Conservation (phyloP, 2,329 filamentous ascomycete genomes). For the Didymella arachidicola region DNA sequence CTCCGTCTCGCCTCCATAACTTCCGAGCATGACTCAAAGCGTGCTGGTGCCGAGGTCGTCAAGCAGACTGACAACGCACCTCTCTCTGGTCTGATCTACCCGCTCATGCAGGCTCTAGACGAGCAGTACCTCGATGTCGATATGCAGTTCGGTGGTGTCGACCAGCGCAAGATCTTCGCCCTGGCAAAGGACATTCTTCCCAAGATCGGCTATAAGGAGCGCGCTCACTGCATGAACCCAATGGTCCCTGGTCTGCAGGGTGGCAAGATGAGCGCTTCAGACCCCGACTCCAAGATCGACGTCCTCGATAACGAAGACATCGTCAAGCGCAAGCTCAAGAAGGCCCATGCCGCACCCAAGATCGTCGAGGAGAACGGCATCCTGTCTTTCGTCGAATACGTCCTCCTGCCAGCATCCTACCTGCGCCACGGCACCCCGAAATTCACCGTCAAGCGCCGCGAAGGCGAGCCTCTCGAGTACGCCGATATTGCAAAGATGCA, state of each 20-base stretch:
- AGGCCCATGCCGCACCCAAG: conserved; percentile 79
- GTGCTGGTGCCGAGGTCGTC: conserved; percentile 91
- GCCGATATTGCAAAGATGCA: conserved; percentile 76
- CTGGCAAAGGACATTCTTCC: conserved; percentile 85
- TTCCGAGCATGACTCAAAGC: conserved; percentile 83
- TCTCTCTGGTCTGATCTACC: conserved; percentile 79
- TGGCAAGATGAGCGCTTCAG: conserved; percentile 79
- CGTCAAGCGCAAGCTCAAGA: conserved; percentile 73
- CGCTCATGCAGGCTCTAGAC: conserved; percentile 87
- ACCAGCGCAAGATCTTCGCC: conserved; percentile 89
- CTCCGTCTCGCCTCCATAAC: conserved; percentile 76
- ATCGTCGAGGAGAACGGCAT: conserved; percentile 86
- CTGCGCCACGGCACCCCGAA: conserved; percentile 63
- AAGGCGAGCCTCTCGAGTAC: conserved; percentile 82
- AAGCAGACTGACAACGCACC: conserved; percentile 85
- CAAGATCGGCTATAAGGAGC: conserved; percentile 79
- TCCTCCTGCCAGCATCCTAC: conserved; percentile 79
- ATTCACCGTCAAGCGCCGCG: conserved; percentile 73
- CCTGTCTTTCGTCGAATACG: conserved; percentile 84
- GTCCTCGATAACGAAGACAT: conserved; percentile 80
- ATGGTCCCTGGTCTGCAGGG: conserved; percentile 87
- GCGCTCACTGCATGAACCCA: conserved; percentile 79
- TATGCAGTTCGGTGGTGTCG: conserved; percentile 78
- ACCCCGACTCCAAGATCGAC: conserved; percentile 86
- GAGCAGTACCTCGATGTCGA: conserved; percentile 85